Percentiles rank a stretch among this genome's conserved stretches.
phyloP scores from a whole-genome alignment of 805 yeast genomes.

The Hanseniaspora pseudoguilliermondii region DNA sequence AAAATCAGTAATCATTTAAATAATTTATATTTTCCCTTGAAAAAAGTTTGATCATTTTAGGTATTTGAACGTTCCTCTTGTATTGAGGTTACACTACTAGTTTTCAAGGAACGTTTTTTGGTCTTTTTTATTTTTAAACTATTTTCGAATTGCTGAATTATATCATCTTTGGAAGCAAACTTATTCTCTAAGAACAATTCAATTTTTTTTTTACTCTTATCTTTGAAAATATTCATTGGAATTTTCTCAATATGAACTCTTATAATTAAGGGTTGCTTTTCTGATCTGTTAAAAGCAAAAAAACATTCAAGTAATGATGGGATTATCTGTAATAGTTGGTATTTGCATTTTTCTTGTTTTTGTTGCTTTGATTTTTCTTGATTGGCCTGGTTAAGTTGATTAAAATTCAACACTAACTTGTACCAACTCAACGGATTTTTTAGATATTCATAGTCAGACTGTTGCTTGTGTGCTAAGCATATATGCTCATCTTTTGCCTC shows the following conservation, averaged over 20 bases:
- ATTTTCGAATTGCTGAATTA: conserved; percentile 31
- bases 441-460: conserved; percentile 22
- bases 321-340: conserved; percentile 24
- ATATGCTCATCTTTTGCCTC: conserved; percentile 27
- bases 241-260: conserved; percentile 36
- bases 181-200: conserved; percentile 65
- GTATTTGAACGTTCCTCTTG: neutral
- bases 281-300: conserved; percentile 13
- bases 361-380: neutral
- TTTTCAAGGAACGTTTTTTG: neutral
- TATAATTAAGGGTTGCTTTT: conserved; percentile 26
- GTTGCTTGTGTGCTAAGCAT: conserved; percentile 29
- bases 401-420: neutral
- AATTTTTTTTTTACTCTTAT: conserved; percentile 39
- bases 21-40: neutral
- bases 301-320: conserved; percentile 26
- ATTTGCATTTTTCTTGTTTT: conserved; percentile 3
- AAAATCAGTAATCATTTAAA: no score
- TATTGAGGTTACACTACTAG: neutral
- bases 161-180: conserved; percentile 60
- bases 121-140: conserved; percentile 19
- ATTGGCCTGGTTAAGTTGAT: neutral
- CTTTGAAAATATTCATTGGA: conserved; percentile 36
- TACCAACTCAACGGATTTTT: conserved; percentile 11
- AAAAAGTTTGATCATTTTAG: no score